phyloP scores from a whole-genome alignment of 192 early-diverging fungal genomes.

The Umbelopsis isabellina region DNA sequence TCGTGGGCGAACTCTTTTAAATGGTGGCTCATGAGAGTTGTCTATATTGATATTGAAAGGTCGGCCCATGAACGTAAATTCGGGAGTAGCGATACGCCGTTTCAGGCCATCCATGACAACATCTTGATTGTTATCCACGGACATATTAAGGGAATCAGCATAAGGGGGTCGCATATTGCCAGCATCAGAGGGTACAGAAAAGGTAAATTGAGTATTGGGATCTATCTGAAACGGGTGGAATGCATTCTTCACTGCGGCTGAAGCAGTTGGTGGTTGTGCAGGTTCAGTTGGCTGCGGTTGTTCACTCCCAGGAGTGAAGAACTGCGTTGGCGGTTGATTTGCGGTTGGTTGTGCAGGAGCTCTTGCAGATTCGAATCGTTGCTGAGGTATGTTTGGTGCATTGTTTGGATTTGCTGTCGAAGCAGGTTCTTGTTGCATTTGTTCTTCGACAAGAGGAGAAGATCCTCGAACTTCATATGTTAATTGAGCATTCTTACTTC shows the following conservation, averaged over 20 bases:
- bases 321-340: background rate
- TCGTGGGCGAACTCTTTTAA: constrained; percentile 34
- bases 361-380: constrained; percentile 1
- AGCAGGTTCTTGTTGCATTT: constrained; percentile 3
- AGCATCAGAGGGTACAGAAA: constrained; percentile 28
- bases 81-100: constrained; percentile 24
- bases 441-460: constrained; percentile 2
- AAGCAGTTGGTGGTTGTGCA: constrained; percentile 13
- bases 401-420: constrained; percentile 1
- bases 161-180: constrained; percentile 7
- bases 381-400: background rate
- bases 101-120: constrained; percentile 17
- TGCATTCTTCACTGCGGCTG: constrained; percentile 6
- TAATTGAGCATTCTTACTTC: constrained; percentile 38
- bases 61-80: constrained; percentile 41
- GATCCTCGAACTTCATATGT: constrained; percentile 28
- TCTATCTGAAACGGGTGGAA: constrained; percentile 40
- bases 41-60: constrained; percentile 32
- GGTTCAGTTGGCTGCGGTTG: background rate
- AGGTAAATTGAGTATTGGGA: constrained; percentile 42
- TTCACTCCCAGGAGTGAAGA: constrained; percentile 1
- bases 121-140: constrained; percentile 19
- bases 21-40: constrained; percentile 32
- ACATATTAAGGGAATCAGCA: constrained; percentile 7
- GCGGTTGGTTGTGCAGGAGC: background rate